A percentile compares a stretch with the other conserved stretches of the same genome.
Conservation (phyloP, 768 basidiomycete genomes). For the Cyclocybe cylindracea region DNA sequence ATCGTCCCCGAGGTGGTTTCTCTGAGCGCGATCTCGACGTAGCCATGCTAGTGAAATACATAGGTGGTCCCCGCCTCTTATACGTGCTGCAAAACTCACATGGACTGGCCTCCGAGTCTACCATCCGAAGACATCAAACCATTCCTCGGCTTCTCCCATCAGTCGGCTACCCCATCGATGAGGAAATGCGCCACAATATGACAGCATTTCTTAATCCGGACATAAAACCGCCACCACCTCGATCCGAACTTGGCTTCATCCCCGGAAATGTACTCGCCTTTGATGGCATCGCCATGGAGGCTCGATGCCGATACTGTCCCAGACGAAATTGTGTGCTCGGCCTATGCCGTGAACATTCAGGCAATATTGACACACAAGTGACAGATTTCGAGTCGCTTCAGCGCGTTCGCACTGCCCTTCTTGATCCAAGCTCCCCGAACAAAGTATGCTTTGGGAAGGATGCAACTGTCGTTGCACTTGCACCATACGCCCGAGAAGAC, state of each 20-base stretch:
- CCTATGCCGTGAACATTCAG: constrained; percentile 26
- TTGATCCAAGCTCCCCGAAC: neutral
- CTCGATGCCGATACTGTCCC: constrained; percentile 13
- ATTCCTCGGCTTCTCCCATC: constrained; percentile 18
- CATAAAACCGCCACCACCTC: constrained; percentile 6
- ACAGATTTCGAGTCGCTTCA: constrained; percentile 11
- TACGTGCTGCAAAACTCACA: constrained; percentile 24
- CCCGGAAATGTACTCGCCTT: constrained; percentile 21
- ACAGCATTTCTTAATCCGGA: constrained; percentile 8
- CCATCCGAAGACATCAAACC: constrained; percentile 5
- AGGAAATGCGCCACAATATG: constrained; percentile 18
- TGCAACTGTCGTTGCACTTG: constrained; percentile 27
- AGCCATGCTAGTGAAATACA: constrained; percentile 1
- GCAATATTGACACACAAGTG: constrained; percentile 4
- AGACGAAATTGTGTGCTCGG: constrained; percentile 14
- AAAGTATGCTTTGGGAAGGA: constrained; percentile 23
- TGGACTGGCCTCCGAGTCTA: constrained; percentile 18
- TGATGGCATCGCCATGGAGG: constrained; percentile 28
- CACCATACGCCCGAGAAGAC: constrained; percentile 15
- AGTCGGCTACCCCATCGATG: constrained; percentile 5
- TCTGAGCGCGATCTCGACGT: constrained; percentile 4
- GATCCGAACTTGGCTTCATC: constrained; percentile 12
- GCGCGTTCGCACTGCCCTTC: constrained; percentile 4
- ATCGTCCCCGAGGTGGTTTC: constrained; percentile 1
- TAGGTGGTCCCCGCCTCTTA: constrained; percentile 25